Conservation (phyloP, 768 basidiomycete species). For the Tremella yokohamensis region DNA sequence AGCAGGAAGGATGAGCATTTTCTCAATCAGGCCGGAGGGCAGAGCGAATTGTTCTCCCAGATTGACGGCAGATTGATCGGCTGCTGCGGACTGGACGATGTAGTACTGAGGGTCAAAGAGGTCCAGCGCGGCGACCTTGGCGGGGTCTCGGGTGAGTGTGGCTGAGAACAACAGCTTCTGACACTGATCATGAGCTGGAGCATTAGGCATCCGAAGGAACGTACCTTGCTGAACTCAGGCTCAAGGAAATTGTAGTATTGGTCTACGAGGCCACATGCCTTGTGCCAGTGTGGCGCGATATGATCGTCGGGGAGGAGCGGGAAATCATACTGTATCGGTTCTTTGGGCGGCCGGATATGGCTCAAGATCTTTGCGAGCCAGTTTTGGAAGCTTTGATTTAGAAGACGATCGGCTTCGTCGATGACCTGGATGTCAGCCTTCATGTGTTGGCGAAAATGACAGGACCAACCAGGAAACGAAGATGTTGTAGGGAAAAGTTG, state of each 20-base stretch:
- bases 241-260: background rate
- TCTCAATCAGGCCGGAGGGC: conserved; percentile 80
- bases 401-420: conserved; percentile 94
- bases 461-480: conserved; percentile 77
- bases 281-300: conserved; percentile 41
- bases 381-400: conserved; percentile 92
- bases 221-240: background rate
- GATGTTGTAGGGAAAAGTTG: conserved; percentile 87
- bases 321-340: conserved; percentile 3
- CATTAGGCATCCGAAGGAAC: background rate
- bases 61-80: conserved; percentile 11
- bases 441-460: background rate
- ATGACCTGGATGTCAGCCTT: conserved; percentile 63
- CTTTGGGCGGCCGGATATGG: conserved; percentile 60
- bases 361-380: conserved; percentile 81
- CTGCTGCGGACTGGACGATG: conserved; percentile 62
- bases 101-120: conserved; percentile 81
- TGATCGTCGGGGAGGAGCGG: conserved; percentile 25
- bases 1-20: conserved; percentile 75
- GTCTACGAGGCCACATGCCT: conserved; percentile 30
- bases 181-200: conserved; percentile 55
- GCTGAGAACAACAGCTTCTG: conserved; percentile 96
- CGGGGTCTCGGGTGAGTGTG: conserved; percentile 87
- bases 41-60: conserved; percentile 57
- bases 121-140: conserved; percentile 79